Base-by-base conservation (phyloP, 495 filamentous ascomycete genomes). In the Hypomontagnella monticulosa region DNA sequence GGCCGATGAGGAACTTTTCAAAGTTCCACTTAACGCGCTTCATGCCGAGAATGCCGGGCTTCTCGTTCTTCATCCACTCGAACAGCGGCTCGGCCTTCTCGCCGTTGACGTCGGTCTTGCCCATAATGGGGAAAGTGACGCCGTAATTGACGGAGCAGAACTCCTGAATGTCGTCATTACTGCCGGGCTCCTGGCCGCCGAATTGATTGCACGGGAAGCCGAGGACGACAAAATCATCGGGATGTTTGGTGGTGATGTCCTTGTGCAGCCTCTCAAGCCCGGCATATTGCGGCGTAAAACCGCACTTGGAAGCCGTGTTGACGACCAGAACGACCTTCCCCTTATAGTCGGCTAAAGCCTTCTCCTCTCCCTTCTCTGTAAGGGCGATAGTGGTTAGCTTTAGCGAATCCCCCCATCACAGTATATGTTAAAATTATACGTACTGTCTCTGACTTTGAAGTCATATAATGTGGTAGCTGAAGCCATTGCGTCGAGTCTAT, bases 191-290 rank as follows among this genome's bases (percentile, higher is more conserved):
- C 75, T 98, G 96, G 63, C 75, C 74, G 73, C 88, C 90, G 81
- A 99, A 99, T 78, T 99, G 95, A 83, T 97, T 98, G 87, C 94
- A 97, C 55, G 95, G 95, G 82, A 99, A 97, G 67, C 94, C 95
- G 69, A 99, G 83, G 76, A 99, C 86, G 65, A 83, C 79, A 79
- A 99, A 94, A 66, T 91, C 83, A 43, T 92, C 85, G 33, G 86
- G 84, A 80, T 94, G 81, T 58, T 83, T 78, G 44, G 82, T 81
- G 49, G 83, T 85, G 73, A 97, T 72, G 42, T 84, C 81, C 78
- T 97, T 88, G 84, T 97, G 97, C 61, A 99, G 81, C 59, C 84
- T 88, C 83, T 99, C 93, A 32, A 99, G 91, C 12, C 90, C 92
- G 52, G 85, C 86, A 76, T 93, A 98, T 79, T 99, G 95, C n/a